phyloP scores from a whole-genome alignment of 495 filamentous ascomycete genomes.

The Annulohypoxylon stygium region DNA sequence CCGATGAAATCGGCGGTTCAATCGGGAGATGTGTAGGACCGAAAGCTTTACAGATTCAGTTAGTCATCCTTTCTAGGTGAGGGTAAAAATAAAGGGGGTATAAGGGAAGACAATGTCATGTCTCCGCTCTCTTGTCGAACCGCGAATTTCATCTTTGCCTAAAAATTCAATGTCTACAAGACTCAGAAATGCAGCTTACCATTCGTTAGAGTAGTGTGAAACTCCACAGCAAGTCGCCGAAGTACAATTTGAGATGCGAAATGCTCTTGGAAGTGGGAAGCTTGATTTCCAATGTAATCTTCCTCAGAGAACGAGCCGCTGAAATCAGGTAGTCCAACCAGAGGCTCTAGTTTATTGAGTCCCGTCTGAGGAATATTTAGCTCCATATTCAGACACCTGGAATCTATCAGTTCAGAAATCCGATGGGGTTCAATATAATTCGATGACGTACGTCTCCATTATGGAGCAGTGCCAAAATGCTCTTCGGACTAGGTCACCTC shows the following conservation, averaged over 20 bases:
- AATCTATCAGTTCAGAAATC: slow-evolving; percentile 13
- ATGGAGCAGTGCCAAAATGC: slow-evolving; percentile 71
- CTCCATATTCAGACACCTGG: slow-evolving; percentile 66
- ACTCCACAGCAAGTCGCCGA: slow-evolving; percentile 63
- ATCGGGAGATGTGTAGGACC: slow-evolving; percentile 34
- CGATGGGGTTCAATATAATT: background rate
- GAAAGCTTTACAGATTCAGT: slow-evolving; percentile 33
- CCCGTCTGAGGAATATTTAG: slow-evolving; percentile 67
- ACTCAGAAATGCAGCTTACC: slow-evolving; percentile 50
- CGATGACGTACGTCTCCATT: slow-evolving; percentile 65
- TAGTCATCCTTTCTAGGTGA: slow-evolving; percentile 1
- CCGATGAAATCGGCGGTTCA: slow-evolving; percentile 44
- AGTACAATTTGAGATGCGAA: slow-evolving; percentile 71
- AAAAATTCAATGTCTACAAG: background rate
- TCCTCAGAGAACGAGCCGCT: slow-evolving; percentile 60
- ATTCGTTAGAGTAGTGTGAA: slow-evolving; percentile 64
- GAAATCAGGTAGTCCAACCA: slow-evolving; percentile 67
- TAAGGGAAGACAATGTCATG: background rate
- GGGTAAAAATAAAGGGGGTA: background rate
- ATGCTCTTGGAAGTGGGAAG: slow-evolving; percentile 66
- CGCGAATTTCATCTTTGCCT: background rate
- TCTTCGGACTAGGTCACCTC: slow-evolving; percentile 66
- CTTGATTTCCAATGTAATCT: slow-evolving; percentile 63
- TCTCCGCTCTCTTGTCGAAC: background rate
- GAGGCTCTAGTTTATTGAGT: slow-evolving; percentile 62